These are phyloP conservation scores for Taiozyma sp. DNA, from an alignment of 1,139 yeast species.

Conservation along the genomic window DNA sequence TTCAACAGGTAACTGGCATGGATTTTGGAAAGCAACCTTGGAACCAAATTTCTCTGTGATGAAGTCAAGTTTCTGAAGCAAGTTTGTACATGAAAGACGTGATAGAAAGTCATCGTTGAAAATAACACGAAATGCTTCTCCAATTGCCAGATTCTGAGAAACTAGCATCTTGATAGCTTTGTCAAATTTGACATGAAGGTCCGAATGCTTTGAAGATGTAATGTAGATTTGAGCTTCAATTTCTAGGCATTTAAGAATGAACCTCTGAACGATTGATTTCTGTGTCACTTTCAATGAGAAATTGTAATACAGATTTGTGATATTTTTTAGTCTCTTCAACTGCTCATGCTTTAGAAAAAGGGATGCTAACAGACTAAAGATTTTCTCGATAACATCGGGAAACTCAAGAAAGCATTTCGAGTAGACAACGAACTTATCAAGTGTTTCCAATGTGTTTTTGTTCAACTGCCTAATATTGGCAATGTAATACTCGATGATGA, in stretches of 20 bases:
- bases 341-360: constrained; percentile 16
- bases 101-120: constrained; percentile 13
- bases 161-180: constrained; percentile 22
- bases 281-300: constrained; percentile 17
- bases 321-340: constrained; percentile 25
- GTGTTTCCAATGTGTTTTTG: constrained; percentile 1
- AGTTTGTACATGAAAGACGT: constrained; percentile 2
- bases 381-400: constrained; percentile 6
- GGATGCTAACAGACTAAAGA: constrained; percentile 2
- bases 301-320: constrained; percentile 29
- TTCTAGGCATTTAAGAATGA: constrained; percentile 6
- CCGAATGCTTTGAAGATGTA: neutral
- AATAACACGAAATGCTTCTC: constrained; percentile 2
- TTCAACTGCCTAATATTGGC: neutral
- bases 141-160: constrained; percentile 23
- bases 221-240: constrained; percentile 8
- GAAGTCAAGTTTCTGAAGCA: constrained; percentile 16
- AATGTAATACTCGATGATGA: constrained; percentile 5
- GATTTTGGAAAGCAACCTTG: constrained; percentile 5
- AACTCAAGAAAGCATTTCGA: constrained; percentile 2
- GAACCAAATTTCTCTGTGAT: constrained; percentile 9
- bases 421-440: constrained; percentile 14
- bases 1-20: neutral
- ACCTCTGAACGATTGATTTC: constrained; percentile 1
- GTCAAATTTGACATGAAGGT: constrained; percentile 12